Evolutionary conservation across 208 protist species (phyloP), one percentile per base, ranked within the genome.

Genomic region (Trypanosomatidae sp.): DNA sequence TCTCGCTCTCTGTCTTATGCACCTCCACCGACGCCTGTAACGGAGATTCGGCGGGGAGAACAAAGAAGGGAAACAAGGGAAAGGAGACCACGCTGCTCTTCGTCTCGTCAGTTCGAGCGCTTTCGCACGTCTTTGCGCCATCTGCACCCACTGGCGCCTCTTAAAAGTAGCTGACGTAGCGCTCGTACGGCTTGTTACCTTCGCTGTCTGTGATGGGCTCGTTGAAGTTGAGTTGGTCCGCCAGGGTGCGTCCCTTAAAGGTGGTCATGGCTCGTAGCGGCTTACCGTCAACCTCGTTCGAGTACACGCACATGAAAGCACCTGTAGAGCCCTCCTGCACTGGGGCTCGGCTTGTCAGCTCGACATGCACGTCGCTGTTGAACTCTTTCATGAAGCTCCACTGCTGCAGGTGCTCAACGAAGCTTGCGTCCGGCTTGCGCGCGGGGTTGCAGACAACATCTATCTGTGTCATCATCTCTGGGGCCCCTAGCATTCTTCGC

Each of bases 331-430:
- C 66, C 65, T 62, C 71, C 41, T 58, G 41, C 36, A 53, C 44
- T 13, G 90, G 92, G 0, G 68, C 49, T 33, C 39, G 44, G 12
- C 53, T 65, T 22, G 89, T 86, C 62, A 97, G 83, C 71, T 97
- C 90, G 8, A 97, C 76, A 62, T 97, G 90, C 12, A 97, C 89
- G 55, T 97, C 89, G 39, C 84, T 89, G 74, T 90, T 76, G 70
- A 95, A 95, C 84, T 97, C 90, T 17, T 75, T 66, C 85, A 97
- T 89, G 71, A 92, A 97, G 75, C 88, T 94, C 91, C 93, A 97
- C 13, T 77, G 85, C 77, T 95, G 81, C 13, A 97, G 82, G 59
- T 84, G 84, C 22, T 82, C 70, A 69, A 93, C 85, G 60, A 95
- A 91, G 9, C 66, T 80, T 39, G 67, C 55, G 66, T 82, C 66